Conservation (phyloP, 768 basidiomycete genomes). For the Pseudohyphozyma bogoriensis region DNA sequence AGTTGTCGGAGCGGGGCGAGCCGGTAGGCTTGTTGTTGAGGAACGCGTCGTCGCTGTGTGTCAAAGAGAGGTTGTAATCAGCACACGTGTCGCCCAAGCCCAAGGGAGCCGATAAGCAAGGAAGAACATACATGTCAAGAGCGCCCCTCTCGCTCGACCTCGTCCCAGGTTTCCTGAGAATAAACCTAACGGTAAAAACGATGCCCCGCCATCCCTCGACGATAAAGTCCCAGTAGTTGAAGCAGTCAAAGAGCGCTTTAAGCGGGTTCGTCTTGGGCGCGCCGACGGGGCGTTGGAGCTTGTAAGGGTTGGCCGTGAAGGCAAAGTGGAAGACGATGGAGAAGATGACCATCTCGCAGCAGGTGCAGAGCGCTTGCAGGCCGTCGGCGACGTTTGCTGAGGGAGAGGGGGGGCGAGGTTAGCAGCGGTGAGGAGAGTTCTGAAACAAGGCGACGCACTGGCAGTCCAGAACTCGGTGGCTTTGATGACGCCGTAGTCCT, state of each 20-base stretch:
- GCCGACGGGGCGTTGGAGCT: constrained; percentile 18
- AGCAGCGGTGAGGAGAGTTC: not conserved
- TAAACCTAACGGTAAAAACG: constrained; percentile 50
- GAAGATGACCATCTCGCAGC: constrained; percentile 85
- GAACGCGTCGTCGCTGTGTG: not conserved
- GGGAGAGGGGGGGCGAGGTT: too few species aligned
- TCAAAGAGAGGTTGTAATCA: too few species aligned
- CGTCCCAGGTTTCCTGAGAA: constrained; percentile 37
- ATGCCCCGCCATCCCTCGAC: constrained; percentile 56
- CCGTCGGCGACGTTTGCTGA: constrained; percentile 80
- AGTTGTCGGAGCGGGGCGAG: not conserved
- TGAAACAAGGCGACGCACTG: too few species aligned
- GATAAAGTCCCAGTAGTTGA: constrained; percentile 48
- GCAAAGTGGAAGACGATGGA: constrained; percentile 71
- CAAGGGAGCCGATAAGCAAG: too few species aligned
- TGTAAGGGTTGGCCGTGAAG: constrained; percentile 62
- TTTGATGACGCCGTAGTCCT: constrained; percentile 52
- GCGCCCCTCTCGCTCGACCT: constrained; percentile 9
- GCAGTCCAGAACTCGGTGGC: constrained; percentile 3
- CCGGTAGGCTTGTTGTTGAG: not conserved
- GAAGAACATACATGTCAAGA: too few species aligned
- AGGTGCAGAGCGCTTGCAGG: constrained; percentile 66
- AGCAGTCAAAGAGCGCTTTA: constrained; percentile 59
- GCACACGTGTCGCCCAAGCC: too few species aligned
- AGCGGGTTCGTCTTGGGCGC: constrained; percentile 45